Conservation (phyloP, 495 filamentous ascomycete genomes). For the Penicillium coprophilum region DNA sequence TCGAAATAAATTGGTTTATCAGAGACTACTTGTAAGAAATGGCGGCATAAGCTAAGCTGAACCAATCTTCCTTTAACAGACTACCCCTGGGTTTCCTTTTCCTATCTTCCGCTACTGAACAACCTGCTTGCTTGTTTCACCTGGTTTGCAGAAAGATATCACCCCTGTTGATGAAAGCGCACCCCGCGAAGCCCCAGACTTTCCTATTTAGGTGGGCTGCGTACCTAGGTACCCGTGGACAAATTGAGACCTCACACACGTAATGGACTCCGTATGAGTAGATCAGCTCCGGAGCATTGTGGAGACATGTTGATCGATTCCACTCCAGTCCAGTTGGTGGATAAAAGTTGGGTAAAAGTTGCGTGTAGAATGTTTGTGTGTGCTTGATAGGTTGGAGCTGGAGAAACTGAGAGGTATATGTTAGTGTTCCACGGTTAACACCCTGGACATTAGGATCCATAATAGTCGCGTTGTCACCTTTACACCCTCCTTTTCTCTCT, state of each 20-base stretch:
- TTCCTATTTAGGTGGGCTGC: constrained; percentile 1
- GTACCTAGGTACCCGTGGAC: neutral
- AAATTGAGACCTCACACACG: no score
- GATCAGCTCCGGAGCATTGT: no score
- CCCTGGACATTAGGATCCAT: constrained; percentile 1
- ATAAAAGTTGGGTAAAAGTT: no score
- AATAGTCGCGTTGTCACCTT: neutral
- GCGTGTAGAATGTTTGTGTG: no score
- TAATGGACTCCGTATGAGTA: no score
- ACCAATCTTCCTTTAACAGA: neutral
- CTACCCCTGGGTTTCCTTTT: neutral
- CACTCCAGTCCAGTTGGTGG: no score
- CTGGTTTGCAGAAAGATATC: neutral
- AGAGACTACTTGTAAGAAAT: constrained; percentile 1
- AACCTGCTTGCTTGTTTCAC: neutral
- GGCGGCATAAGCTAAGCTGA: neutral
- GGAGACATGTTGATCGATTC: no score
- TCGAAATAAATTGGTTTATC: neutral
- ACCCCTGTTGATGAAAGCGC: neutral
- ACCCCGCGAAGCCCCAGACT: constrained; percentile 1
- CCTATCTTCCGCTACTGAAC: neutral
- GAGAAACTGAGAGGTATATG: neutral
- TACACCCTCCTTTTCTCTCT: neutral
- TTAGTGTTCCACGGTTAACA: constrained; percentile 4
- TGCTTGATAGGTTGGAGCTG: neutral